Conservation (phyloP, 805 yeast species). For the Saturnispora ahearnii region DNA sequence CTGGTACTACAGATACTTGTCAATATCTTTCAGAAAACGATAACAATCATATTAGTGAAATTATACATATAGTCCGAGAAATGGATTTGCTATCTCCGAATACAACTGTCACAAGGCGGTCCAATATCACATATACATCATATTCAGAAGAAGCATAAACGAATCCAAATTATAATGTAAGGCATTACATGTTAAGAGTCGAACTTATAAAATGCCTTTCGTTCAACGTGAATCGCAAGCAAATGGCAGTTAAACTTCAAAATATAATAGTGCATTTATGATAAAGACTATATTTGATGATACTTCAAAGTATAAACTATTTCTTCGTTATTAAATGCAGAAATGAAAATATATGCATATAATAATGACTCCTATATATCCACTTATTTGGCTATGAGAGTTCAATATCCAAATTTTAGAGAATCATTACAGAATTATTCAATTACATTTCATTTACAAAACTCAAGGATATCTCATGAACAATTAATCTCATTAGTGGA, state of each 20-base stretch:
- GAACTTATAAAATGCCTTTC: background rate
- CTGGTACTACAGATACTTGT: background rate
- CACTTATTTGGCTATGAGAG: background rate
- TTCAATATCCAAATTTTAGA: background rate
- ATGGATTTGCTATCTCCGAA: background rate
- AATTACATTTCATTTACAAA: background rate
- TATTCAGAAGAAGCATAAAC: background rate
- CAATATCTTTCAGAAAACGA: background rate
- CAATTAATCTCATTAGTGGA: slow-evolving; percentile 4
- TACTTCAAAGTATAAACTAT: background rate
- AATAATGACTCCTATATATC: background rate
- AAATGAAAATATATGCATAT: background rate
- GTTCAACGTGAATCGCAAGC: background rate
- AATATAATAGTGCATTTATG: slow-evolving; percentile 2
- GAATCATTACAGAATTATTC: background rate
- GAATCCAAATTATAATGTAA: background rate
- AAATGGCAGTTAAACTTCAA: background rate
- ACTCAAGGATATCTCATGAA: background rate
- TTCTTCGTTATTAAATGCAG: background rate
- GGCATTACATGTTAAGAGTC: background rate
- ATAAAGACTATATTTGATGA: background rate
- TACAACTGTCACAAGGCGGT: too few species aligned
- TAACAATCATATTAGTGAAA: background rate
- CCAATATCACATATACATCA: background rate
- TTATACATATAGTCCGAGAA: background rate